Conservation (phyloP, 768 basidiomycete species). For the Tephrocybe sp. region DNA sequence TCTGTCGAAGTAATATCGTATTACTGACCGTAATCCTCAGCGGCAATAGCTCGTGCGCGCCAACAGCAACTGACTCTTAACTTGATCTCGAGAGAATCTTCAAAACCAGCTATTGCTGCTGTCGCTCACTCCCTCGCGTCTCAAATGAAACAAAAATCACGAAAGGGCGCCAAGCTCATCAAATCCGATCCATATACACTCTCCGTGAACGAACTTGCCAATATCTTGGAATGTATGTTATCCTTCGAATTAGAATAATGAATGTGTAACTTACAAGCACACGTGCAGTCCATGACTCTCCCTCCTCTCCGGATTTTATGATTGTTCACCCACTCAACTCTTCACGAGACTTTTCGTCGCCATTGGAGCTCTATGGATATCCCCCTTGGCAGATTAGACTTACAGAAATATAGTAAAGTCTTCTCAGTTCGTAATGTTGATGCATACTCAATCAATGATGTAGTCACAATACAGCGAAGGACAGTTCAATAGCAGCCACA, state of each 20-base stretch:
- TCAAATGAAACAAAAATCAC: conserved; percentile 21
- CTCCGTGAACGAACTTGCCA: conserved; percentile 43
- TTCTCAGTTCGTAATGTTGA: too few species aligned
- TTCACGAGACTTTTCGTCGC: conserved; percentile 28
- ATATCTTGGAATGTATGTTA: conserved; percentile 56
- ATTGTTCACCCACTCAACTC: conserved; percentile 61
- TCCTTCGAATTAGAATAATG: not conserved
- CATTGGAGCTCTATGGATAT: conserved; percentile 70
- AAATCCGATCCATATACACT: conserved; percentile 29
- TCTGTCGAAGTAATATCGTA: not conserved
- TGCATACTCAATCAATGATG: too few species aligned
- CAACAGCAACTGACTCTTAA: conserved; percentile 42
- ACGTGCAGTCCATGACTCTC: conserved; percentile 43
- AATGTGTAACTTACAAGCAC: not conserved
- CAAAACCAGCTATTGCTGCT: conserved; percentile 65
- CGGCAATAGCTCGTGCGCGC: not conserved
- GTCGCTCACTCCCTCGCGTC: conserved; percentile 45
- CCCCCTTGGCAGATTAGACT: conserved; percentile 84
- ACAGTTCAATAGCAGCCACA: too few species aligned
- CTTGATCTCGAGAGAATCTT: conserved; percentile 55
- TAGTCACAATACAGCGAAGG: too few species aligned
- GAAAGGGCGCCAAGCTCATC: conserved; percentile 16
- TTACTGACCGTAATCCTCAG: not conserved
- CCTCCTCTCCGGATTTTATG: conserved; percentile 74
- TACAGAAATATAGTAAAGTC: not conserved